phyloP scores from a whole-genome alignment of 2,329 filamentous ascomycete species.

The Madurella mycetomatis region DNA sequence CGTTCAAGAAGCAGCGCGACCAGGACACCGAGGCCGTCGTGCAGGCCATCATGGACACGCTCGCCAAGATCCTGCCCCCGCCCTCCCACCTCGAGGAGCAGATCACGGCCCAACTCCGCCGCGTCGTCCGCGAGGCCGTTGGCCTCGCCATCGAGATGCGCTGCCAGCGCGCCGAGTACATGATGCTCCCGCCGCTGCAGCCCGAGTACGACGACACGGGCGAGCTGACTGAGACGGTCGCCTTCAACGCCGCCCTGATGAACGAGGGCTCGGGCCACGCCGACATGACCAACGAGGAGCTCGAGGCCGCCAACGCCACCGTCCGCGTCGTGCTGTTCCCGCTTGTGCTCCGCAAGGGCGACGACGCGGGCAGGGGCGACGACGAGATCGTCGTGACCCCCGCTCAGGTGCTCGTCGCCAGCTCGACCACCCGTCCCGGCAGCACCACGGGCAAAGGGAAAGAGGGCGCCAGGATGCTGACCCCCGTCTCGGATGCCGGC shows the following conservation, averaged over 20 bases:
- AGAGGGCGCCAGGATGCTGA: slow-evolving; percentile 34
- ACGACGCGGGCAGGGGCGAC: slow-evolving; percentile 80
- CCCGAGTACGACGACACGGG: slow-evolving; percentile 94
- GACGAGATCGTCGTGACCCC: slow-evolving; percentile 95
- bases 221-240: slow-evolving; percentile 79
- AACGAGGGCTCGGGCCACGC: slow-evolving; percentile 73
- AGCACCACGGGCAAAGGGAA: slow-evolving; percentile 6
- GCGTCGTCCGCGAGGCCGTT: slow-evolving; percentile 84
- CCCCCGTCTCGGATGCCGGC: slow-evolving; percentile 50
- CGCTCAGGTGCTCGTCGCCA: slow-evolving; percentile 81
- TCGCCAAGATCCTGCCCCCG: slow-evolving; percentile 81
- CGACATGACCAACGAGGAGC: slow-evolving; percentile 66
- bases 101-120: slow-evolving; percentile 77
- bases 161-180: slow-evolving; percentile 92
- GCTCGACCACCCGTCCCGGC: too few species aligned
- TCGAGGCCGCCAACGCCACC: slow-evolving; percentile 69
- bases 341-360: slow-evolving; percentile 91
- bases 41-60: slow-evolving; percentile 78
- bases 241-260: slow-evolving; percentile 92
- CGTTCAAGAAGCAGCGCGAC: slow-evolving; percentile 78
- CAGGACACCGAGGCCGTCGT: slow-evolving; percentile 95
- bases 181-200: slow-evolving; percentile 93
- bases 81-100: slow-evolving; percentile 75
- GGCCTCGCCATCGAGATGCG: slow-evolving; percentile 95
- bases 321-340: slow-evolving; percentile 95